A percentile compares a stretch with the other conserved stretches of the same genome.
Evolutionary conservation across 2,329 filamentous ascomycete genomes (phyloP).

Genomic region (Fusarium sp.): DNA sequence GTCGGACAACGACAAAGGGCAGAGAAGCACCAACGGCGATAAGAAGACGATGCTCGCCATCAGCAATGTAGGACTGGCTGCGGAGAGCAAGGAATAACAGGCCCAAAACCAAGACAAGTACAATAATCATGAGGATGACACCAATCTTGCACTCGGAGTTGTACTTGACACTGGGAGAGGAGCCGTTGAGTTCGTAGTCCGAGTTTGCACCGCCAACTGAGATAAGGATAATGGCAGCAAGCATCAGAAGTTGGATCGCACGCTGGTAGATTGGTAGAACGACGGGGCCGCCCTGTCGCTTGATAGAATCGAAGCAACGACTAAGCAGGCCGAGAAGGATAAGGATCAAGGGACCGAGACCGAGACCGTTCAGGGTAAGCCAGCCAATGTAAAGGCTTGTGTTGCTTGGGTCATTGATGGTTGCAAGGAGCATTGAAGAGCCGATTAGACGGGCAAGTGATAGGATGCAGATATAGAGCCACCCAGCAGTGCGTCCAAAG

Average conservation of each 20-base stretch:
- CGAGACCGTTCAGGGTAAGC: constrained; percentile 45
- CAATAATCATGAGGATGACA: constrained; percentile 45
- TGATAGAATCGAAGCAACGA: constrained; percentile 58
- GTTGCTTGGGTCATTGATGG: constrained; percentile 61
- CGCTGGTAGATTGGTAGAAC: constrained; percentile 44
- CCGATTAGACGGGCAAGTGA: constrained; percentile 66
- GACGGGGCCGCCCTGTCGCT: constrained; percentile 46
- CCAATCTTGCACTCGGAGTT: constrained; percentile 42
- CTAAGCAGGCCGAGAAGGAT: constrained; percentile 46
- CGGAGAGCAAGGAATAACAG: constrained; percentile 51
- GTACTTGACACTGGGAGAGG: constrained; percentile 42
- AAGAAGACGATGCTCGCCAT: constrained; percentile 65
- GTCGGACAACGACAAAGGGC: constrained; percentile 47
- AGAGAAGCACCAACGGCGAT: constrained; percentile 50
- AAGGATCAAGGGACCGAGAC: constrained; percentile 59
- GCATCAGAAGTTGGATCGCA: constrained; percentile 54
- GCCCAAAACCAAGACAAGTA: constrained; percentile 53
- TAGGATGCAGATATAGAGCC: constrained; percentile 67
- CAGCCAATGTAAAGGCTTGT: constrained; percentile 46
- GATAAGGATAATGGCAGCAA: constrained; percentile 50
- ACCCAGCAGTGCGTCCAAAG: constrained; percentile 68
- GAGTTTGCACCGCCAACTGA: constrained; percentile 46
- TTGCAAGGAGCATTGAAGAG: constrained; percentile 55
- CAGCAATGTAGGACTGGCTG: constrained; percentile 50
- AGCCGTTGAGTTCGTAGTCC: constrained; percentile 29